Base-by-base conservation (phyloP, 805 yeast genomes). In the Zygotorulaspora chibaensis region DNA sequence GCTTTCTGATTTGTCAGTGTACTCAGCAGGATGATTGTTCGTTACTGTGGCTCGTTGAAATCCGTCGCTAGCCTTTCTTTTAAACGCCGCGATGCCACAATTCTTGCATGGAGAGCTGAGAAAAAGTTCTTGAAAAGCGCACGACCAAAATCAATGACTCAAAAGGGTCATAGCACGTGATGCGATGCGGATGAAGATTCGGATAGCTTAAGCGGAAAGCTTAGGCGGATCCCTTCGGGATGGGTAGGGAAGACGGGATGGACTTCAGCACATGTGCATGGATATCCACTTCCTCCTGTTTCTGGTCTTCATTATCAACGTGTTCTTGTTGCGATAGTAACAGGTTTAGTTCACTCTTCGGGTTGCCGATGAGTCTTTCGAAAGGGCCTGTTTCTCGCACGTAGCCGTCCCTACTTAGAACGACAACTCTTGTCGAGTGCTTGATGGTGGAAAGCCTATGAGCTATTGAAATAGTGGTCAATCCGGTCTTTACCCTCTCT, bases 401-500 rank as follows among this genome's bases (percentile, higher is more conserved):
- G 38, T 72, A 73, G 3, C 96, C 95, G 30, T 83, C 79, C 28
- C 75, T 72, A 15, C 83, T 85, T 40, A 91, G 70, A 2, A 91
- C 97, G 42, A 91, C 76, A 10, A 90, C 82, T 53, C 87, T 74
- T 31, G 87, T 83, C 55, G 95, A 83, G 66, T 88, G 80, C 55
- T 81, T 80, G 48, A 91, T 91, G 0, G 98, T 91, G 11, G 93
- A 82, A 43, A 90, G 73, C 56, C 97, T 74, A 63, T 91, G 98
- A 0, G 97, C 97, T 56, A 91, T 89, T 37, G 93, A 84, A 34
- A 91, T 84, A 2, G 90, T 80, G 1, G 96, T 89, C 30, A 78
- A 67, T 12, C 83, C 80, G 17, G 79, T 72, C 20, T 63, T 58
- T 51, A 76, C 73, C 49, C 93, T 72, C 40, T 73, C 64, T 26